phyloP scores from a whole-genome alignment of 305 asterid species.

The Nicotiana rustica region DNA sequence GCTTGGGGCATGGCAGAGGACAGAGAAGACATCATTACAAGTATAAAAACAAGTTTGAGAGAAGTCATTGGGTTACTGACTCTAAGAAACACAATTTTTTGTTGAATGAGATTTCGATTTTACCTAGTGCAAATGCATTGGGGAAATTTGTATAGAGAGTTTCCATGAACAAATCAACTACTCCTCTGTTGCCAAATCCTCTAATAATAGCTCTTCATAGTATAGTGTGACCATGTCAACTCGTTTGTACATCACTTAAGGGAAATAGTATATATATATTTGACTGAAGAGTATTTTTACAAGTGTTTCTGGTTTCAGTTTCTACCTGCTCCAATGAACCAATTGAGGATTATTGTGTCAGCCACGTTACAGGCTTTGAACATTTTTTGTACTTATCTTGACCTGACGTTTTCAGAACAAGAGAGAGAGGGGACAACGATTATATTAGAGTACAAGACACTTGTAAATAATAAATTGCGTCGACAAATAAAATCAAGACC shows the following conservation, averaged over 20 bases:
- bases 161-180: slow-evolving; percentile 35
- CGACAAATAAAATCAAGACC: too few relatives aligned
- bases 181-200: slow-evolving; percentile 71
- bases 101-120: background rate
- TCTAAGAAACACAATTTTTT: background rate
- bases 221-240: background rate
- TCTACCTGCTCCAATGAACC: background rate
- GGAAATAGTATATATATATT: too few relatives aligned
- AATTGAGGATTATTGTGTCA: background rate
- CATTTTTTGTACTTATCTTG: too few relatives aligned
- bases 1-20: slow-evolving; percentile 27
- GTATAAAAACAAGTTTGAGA: slow-evolving; percentile 36
- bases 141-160: slow-evolving; percentile 24
- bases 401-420: too few relatives aligned
- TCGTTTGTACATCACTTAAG: background rate
- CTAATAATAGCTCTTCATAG: background rate
- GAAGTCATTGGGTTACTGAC: slow-evolving; percentile 52
- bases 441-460: too few relatives aligned
- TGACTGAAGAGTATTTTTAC: background rate
- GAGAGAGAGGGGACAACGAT: too few relatives aligned
- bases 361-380: background rate
- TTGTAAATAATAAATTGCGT: too few relatives aligned
- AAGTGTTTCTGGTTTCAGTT: slow-evolving; percentile 3
- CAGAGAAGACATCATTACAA: slow-evolving; percentile 37
- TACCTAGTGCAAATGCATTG: background rate